Evolutionary conservation across 1,284 basidiomycete genomes (phyloP).

Genomic region (Rhodotorula sp.): DNA sequence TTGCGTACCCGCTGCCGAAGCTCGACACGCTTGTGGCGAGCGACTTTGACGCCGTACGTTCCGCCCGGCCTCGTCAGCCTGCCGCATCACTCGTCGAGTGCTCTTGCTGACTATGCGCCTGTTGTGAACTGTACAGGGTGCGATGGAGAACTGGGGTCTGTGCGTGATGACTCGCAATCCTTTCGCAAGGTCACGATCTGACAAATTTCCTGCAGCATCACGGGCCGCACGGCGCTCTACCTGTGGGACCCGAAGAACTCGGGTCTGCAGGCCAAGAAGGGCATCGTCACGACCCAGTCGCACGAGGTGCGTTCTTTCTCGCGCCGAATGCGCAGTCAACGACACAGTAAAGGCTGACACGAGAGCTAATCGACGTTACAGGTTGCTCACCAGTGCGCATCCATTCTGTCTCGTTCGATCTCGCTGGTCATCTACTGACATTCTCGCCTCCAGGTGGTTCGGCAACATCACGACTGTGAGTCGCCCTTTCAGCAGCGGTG

Average conservation of each 20-base stretch:
- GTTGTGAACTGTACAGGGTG: slow-evolving; percentile 55
- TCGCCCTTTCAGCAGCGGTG: not conserved
- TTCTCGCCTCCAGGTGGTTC: slow-evolving; percentile 36
- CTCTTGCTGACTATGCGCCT: not conserved
- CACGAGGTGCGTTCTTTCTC: slow-evolving; percentile 47
- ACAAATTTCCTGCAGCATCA: slow-evolving; percentile 61
- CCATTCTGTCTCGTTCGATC: too few relatives aligned
- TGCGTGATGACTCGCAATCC: not conserved
- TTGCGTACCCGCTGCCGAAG: slow-evolving; percentile 51
- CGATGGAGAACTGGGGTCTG: slow-evolving; percentile 76
- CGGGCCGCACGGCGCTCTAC: slow-evolving; percentile 72
- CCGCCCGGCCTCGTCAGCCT: too few relatives aligned
- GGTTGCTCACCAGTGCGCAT: too few relatives aligned
- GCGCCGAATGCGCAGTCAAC: too few relatives aligned
- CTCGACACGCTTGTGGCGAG: slow-evolving; percentile 51
- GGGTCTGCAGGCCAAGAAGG: slow-evolving; percentile 49
- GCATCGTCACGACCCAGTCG: slow-evolving; percentile 49
- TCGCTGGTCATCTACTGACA: too few relatives aligned
- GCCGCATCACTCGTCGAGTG: not conserved
- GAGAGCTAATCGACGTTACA: too few relatives aligned
- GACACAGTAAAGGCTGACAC: too few relatives aligned
- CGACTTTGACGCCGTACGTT: slow-evolving; percentile 47
- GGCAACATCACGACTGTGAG: slow-evolving; percentile 18
- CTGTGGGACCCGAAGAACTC: slow-evolving; percentile 64
- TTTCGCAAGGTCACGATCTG: too few relatives aligned